Base-by-base conservation (phyloP, 306 rosid species). In the Boehmeria nivea region DNA sequence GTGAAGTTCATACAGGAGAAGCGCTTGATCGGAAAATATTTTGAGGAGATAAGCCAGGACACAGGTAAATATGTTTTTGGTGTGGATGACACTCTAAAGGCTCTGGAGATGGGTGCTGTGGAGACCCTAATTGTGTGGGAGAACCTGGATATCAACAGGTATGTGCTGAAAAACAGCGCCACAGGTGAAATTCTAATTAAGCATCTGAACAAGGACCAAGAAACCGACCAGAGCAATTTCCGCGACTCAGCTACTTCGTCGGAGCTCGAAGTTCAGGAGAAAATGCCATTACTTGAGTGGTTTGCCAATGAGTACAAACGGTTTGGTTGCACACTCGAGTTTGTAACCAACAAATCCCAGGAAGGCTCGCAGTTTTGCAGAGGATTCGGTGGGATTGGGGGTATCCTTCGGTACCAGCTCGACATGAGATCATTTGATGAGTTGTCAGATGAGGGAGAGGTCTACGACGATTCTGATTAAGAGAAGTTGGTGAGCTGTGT, bases 291-390 rank as follows among this genome's bases (percentile, higher is more conserved):
- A 51, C 84, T 88, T 3, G 96, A 88, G 79, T 88, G 96, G 96
- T 88, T 88, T 66, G 96, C 96, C 10, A 84, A 77, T 0, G 96
- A 84, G 81, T 88, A 84, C 72, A 79, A 69, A 62, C 40, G 56
- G 50, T 88, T 84, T 37, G 96, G 96, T 50, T 88, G 96, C 64
- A 66, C 85, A 0, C 83, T 88, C 21, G 96, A 88, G 67, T 88
- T 88, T 54, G 94, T 88, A 34, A 84, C 96, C 49, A 88, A 88
- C 71, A 88, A 88, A 67, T 88, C 96, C 27, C 95, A 87, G 73
- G 95, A 87, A 60, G 95, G 95, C 43, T 87, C 95, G 18, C 95
- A 87, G 63, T 87, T 87, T 66, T 87, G 95, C 78, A 70, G 95
- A 46, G 95, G 95, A 38, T 87, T 87, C 54, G 95, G 95, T 57